These are phyloP conservation scores for Bacterosira constricta DNA, from an alignment of 108 stramenopile genomes.

Conservation along the genomic window DNA sequence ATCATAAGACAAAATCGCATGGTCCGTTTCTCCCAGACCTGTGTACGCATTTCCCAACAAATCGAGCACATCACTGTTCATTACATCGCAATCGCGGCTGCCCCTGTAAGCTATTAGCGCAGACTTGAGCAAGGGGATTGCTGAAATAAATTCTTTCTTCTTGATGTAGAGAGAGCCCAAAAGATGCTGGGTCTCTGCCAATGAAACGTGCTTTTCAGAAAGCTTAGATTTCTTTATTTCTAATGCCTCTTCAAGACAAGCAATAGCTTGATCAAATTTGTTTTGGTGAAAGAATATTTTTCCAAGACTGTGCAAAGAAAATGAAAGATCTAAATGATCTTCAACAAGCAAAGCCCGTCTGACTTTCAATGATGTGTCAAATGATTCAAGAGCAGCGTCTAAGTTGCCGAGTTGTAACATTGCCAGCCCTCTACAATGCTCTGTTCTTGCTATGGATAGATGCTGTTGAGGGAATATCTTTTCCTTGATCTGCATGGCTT, in stretches of 20 bases:
- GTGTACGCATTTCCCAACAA: constrained; percentile 40
- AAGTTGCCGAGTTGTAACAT: constrained; percentile 23
- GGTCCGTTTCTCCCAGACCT: constrained; percentile 1
- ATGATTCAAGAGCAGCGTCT: constrained; percentile 48
- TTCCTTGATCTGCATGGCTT: constrained; percentile 44
- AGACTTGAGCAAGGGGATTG: constrained; percentile 26
- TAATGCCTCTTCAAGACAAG: constrained; percentile 33
- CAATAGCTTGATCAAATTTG: constrained; percentile 42
- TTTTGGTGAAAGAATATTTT: constrained; percentile 44
- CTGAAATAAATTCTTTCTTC: constrained; percentile 31
- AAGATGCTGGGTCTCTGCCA: constrained; percentile 54
- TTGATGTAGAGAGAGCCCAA: constrained; percentile 48
- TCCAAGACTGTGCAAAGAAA: constrained; percentile 54
- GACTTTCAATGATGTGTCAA: constrained; percentile 33
- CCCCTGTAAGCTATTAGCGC: constrained; percentile 49
- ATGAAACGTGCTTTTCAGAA: constrained; percentile 23
- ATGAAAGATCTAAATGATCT: constrained; percentile 55
- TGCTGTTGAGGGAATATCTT: constrained; percentile 8
- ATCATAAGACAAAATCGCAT: constrained; percentile 38
- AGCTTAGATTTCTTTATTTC: constrained; percentile 38
- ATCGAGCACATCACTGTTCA: constrained; percentile 52
- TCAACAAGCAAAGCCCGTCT: constrained; percentile 32
- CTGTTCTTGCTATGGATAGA: constrained; percentile 47
- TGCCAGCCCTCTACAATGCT: constrained; percentile 50
- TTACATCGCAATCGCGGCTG: constrained; percentile 34